Evolutionary conservation across 1,284 basidiomycete species (phyloP).

Genomic region (Sutorius eximius): DNA sequence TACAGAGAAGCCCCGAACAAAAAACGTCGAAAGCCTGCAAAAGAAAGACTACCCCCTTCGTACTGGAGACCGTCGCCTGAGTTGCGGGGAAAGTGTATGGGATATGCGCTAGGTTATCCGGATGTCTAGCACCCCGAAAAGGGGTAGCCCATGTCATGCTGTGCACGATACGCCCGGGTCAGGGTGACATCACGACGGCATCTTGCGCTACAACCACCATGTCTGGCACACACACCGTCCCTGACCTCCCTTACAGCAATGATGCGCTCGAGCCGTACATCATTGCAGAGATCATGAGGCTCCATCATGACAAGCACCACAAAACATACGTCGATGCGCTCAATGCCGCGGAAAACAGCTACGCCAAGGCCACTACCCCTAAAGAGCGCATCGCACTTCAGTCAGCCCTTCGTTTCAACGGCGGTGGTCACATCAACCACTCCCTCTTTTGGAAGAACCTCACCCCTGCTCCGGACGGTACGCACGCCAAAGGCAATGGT

Average conservation of each 20-base stretch:
- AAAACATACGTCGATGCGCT: conserved; percentile 77
- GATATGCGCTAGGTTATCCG: conserved; percentile 35
- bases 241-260: conserved; percentile 85
- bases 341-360: conserved; percentile 76
- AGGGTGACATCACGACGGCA: background rate
- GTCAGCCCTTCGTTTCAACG: conserved; percentile 72
- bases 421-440: conserved; percentile 84
- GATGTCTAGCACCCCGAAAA: conserved; percentile 22
- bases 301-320: conserved; percentile 90
- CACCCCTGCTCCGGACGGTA: conserved; percentile 49
- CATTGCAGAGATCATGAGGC: conserved; percentile 76
- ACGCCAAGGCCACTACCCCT: conserved; percentile 62
- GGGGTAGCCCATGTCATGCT: conserved; percentile 23
- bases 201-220: conserved; percentile 16
- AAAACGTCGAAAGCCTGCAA: conserved; percentile 16
- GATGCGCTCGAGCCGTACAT: conserved; percentile 88
- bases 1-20: background rate
- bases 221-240: conserved; percentile 59
- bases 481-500: conserved; percentile 53
- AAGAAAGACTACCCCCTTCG: conserved; percentile 22
- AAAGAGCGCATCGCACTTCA: conserved; percentile 82
- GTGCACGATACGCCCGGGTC: conserved; percentile 3
- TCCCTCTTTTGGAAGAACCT: conserved; percentile 95
- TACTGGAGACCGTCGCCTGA: conserved; percentile 31
- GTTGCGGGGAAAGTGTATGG: conserved; percentile 26